These are phyloP conservation scores for Alternaria triticina DNA, from an alignment of 2,329 filamentous ascomycete species.

Conservation along the genomic window DNA sequence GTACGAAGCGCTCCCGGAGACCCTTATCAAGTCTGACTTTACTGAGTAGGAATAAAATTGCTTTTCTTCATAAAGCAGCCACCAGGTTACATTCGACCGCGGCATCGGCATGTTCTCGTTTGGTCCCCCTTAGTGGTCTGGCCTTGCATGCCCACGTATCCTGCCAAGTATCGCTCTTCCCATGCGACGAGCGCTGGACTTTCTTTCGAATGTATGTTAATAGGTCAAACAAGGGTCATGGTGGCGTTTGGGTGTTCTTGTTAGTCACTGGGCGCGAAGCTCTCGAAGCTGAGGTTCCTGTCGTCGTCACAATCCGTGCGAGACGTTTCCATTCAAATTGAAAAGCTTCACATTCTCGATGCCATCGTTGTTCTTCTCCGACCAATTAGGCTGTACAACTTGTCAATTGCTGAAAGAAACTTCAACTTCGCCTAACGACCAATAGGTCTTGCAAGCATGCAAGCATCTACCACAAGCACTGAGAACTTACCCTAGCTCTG, in stretches of 20 bases:
- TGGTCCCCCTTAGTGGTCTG: neutral
- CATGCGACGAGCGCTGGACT: neutral
- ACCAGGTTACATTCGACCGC: neutral
- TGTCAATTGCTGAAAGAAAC: neutral
- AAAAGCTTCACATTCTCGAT: neutral
- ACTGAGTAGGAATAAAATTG: neutral
- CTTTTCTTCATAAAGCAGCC: neutral
- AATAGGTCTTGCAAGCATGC: neutral
- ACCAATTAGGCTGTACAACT: neutral
- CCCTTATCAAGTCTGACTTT: conserved; percentile 1
- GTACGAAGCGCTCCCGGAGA: neutral
- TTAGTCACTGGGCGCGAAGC: neutral
- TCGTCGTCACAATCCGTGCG: neutral
- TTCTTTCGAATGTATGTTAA: neutral
- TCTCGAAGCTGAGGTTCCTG: neutral
- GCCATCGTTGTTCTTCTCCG: neutral
- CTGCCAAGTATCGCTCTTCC: neutral
- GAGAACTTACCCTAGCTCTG: neutral
- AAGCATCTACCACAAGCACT: neutral
- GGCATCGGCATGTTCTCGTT: neutral
- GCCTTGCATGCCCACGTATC: neutral
- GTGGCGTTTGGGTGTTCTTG: neutral
- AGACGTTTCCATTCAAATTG: neutral
- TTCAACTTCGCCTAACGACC: neutral
- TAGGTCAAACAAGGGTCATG: neutral